These are phyloP conservation scores for Daldinia bambusicola DNA, from an alignment of 495 filamentous ascomycete species.

Conservation along the genomic window DNA sequence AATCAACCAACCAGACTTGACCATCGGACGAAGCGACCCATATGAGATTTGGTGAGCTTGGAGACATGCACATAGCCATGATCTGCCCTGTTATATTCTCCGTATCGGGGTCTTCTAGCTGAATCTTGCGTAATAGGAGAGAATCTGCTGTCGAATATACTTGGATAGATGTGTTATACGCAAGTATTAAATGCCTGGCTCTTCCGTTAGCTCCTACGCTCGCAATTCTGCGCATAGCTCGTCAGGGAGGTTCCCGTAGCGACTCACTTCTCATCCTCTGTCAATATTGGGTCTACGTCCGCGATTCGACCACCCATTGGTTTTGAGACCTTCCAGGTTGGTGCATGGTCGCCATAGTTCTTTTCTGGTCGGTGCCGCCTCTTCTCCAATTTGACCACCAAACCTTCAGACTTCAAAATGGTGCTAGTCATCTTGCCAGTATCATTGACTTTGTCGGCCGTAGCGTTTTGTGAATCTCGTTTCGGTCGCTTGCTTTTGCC, in stretches of 20 bases:
- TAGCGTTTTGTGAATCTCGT: constrained; percentile 19
- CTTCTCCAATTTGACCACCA: constrained; percentile 20
- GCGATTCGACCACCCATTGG: constrained; percentile 75
- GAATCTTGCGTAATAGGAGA: constrained; percentile 73
- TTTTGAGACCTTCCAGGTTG: constrained; percentile 67
- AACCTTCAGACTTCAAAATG: constrained; percentile 8
- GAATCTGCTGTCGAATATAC: constrained; percentile 85
- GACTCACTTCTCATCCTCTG: constrained; percentile 80
- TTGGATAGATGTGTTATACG: constrained; percentile 70
- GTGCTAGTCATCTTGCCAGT: not conserved
- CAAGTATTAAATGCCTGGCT: constrained; percentile 74
- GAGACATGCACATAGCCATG: constrained; percentile 68
- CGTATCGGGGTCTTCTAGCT: constrained; percentile 19
- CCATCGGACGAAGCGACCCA: constrained; percentile 77
- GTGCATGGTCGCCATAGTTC: constrained; percentile 6
- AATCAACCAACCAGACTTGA: constrained; percentile 77
- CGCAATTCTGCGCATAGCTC: not conserved
- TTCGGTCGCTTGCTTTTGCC: constrained; percentile 41
- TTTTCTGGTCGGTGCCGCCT: constrained; percentile 21
- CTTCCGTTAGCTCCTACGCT: constrained; percentile 44
- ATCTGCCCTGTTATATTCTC: constrained; percentile 51
- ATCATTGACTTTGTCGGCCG: constrained; percentile 6
- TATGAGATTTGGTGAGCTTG: constrained; percentile 64
- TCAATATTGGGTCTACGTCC: constrained; percentile 80
- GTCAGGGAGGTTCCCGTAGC: not conserved